Conservation (phyloP, 202 grass and related monocot genomes). For the Brachypodium distachyon region DNA sequence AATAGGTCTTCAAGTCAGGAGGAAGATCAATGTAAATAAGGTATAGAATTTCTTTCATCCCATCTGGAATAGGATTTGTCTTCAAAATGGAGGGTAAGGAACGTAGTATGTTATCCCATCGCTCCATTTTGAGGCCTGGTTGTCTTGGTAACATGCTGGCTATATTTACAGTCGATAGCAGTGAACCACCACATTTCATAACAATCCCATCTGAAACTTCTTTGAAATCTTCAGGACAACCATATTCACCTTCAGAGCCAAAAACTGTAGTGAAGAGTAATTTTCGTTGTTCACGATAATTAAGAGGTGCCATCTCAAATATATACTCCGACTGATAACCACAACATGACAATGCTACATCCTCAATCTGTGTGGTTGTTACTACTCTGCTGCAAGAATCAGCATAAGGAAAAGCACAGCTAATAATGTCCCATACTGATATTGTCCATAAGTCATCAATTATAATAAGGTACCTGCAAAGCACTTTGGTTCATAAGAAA, state of each 20-base stretch:
- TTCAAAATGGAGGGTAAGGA: neutral
- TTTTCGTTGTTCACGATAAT: no score
- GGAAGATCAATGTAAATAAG: conserved; percentile 1
- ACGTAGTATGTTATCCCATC: neutral
- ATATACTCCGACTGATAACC: no score
- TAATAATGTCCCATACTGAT: no score
- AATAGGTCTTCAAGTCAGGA: neutral
- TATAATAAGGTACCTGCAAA: no score
- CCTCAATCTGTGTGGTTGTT: no score
- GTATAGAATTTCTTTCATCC: neutral
- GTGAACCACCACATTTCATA: neutral
- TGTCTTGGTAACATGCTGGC: neutral
- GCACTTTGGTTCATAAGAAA: no score
- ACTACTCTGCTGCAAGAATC: no score
- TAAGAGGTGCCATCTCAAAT: no score
- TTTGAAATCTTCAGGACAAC: no score
- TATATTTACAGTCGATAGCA: neutral
- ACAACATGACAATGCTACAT: no score
- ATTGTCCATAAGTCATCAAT: no score
- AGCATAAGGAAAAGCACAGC: no score
- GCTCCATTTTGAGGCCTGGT: neutral
- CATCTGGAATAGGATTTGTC: neutral
- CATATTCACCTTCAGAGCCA: neutral
- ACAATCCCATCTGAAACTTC: neutral
- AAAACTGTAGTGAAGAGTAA: neutral